Evolutionary conservation across 192 early-diverging fungal species (phyloP).

Genomic region (Neocallimastix lanati): DNA sequence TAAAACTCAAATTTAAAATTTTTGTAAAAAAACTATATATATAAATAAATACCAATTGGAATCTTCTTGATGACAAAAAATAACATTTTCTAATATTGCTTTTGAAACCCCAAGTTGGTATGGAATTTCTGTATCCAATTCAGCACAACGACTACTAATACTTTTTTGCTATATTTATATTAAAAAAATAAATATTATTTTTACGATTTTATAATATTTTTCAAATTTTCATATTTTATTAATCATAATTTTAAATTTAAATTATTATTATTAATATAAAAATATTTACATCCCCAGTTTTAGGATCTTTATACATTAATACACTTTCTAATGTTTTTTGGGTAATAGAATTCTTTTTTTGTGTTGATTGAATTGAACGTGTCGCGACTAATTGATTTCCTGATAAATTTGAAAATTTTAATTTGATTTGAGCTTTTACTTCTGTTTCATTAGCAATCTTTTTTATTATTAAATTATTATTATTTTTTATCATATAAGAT

Average conservation of each 20-base stretch:
- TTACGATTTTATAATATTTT: no score
- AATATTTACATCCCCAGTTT: constrained; percentile 27
- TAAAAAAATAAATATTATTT: no score
- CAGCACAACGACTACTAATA: constrained; percentile 62
- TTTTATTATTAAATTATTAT: not conserved
- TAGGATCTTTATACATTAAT: constrained; percentile 31
- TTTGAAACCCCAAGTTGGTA: constrained; percentile 72
- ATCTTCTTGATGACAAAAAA: constrained; percentile 98
- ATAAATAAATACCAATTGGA: constrained; percentile 73
- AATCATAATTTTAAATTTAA: no score
- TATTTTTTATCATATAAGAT: no score
- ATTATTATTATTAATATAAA: no score
- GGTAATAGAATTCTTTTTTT: constrained; percentile 30
- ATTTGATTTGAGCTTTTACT: constrained; percentile 79
- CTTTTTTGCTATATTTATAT: constrained; percentile 41
- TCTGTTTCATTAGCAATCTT: constrained; percentile 52
- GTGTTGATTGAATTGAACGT: constrained; percentile 58
- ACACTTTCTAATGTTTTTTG: constrained; percentile 68
- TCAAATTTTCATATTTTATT: no score
- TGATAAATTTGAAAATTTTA: constrained; percentile 64
- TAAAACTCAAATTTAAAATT: no score
- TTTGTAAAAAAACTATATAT: no score
- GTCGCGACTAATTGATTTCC: constrained; percentile 51
- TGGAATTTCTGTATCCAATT: constrained; percentile 69
- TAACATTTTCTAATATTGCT: constrained; percentile 90